Evolutionary conservation across 1,284 basidiomycete genomes (phyloP).

Genomic region (Marasmius fiardii): DNA sequence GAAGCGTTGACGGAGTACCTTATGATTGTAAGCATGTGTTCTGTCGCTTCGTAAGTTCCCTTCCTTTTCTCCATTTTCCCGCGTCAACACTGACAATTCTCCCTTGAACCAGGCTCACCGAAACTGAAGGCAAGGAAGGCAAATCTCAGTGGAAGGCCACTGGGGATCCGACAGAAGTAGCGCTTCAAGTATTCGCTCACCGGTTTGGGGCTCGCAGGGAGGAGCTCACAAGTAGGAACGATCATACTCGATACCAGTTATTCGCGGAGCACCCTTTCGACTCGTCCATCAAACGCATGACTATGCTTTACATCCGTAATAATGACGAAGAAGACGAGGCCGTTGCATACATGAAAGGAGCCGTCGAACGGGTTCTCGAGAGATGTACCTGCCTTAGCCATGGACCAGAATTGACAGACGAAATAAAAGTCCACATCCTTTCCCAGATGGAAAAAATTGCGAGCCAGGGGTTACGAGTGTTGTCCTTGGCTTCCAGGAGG

Average conservation of each 20-base stretch:
- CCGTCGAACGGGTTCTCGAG: constrained; percentile 57
- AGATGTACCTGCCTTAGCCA: constrained; percentile 29
- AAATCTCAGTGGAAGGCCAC: constrained; percentile 58
- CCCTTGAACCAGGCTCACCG: no score
- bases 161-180: constrained; percentile 68
- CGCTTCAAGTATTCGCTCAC: constrained; percentile 63
- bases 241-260: constrained; percentile 29
- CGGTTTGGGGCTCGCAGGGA: constrained; percentile 24
- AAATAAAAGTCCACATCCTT: constrained; percentile 38
- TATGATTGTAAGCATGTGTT: constrained; percentile 29
- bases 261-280: constrained; percentile 54
- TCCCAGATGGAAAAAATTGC: constrained; percentile 54
- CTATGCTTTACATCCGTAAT: constrained; percentile 32
- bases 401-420: constrained; percentile 22
- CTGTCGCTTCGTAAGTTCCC: constrained; percentile 30
- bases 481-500: constrained; percentile 28
- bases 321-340: constrained; percentile 21
- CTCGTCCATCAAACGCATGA: constrained; percentile 62
- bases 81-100: no score
- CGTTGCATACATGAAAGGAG: constrained; percentile 52
- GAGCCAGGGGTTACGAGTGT: constrained; percentile 50
- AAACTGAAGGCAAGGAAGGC: no score
- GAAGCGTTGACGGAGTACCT: constrained; percentile 26
- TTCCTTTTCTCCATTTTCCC: background rate
- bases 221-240: no score